phyloP scores from a whole-genome alignment of 1,284 basidiomycete genomes.

The Boletus albobrunnescens region DNA sequence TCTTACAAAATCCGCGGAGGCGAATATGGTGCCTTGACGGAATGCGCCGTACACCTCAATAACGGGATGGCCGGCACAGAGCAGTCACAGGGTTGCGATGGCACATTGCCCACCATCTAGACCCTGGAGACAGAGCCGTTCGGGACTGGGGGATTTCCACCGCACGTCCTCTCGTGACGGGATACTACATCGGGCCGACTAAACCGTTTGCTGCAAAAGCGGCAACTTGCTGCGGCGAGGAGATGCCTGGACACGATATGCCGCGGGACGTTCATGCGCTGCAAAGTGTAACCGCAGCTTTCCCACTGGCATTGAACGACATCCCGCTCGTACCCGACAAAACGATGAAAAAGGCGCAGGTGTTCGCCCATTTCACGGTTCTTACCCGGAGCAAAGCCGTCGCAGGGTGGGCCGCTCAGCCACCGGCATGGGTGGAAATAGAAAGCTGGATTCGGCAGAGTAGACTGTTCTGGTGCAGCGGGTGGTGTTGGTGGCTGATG shows the following conservation, averaged over 20 bases:
- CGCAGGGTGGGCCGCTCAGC: constrained; percentile 20
- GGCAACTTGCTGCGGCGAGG: constrained; percentile 23
- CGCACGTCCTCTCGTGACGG: constrained; percentile 26
- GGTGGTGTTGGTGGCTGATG: constrained; percentile 21
- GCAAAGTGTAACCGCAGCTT: constrained; percentile 19
- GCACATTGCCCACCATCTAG: constrained; percentile 2
- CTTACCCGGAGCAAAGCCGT: constrained; percentile 25
- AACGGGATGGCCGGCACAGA: not conserved
- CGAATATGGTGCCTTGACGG: constrained; percentile 1
- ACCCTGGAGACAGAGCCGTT: not conserved
- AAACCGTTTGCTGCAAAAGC: constrained; percentile 22
- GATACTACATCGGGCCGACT: constrained; percentile 28
- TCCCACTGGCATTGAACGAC: constrained; percentile 24
- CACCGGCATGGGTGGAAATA: constrained; percentile 19
- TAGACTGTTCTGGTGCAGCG: constrained; percentile 6
- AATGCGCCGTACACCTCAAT: not conserved
- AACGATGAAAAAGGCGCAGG: constrained; percentile 17
- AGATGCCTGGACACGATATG: constrained; percentile 31
- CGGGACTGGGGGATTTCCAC: not conserved
- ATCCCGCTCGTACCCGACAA: constrained; percentile 28
- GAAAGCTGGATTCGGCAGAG: constrained; percentile 3
- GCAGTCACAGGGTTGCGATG: not conserved
- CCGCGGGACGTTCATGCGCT: constrained; percentile 29
- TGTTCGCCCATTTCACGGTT: constrained; percentile 32
- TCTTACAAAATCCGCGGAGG: constrained; percentile 3